Evolutionary conservation across 176 grass and related monocot species (phyloP).

Genomic region (Thinopyrum elongatum): DNA sequence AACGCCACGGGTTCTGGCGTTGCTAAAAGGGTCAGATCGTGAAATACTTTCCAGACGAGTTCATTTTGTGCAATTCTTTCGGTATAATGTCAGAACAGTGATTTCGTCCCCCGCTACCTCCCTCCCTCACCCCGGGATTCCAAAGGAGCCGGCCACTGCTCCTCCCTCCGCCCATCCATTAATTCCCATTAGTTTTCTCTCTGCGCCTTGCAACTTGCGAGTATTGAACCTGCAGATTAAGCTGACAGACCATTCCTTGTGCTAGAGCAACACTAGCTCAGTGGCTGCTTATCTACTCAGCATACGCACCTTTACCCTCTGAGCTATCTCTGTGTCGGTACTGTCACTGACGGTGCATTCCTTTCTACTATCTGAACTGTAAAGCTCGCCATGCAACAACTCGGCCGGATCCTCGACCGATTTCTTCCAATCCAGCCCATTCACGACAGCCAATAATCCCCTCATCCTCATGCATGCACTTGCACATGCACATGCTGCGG

Average conservation of each 20-base stretch:
- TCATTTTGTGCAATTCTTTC: too few relatives aligned
- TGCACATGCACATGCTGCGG: not conserved
- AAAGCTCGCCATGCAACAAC: not conserved
- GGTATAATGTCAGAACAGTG: too few relatives aligned
- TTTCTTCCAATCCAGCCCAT: constrained; percentile 26
- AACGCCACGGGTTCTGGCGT: too few relatives aligned
- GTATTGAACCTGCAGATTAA: not conserved
- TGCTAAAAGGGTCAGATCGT: too few relatives aligned
- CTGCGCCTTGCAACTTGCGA: not conserved
- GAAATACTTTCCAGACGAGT: too few relatives aligned
- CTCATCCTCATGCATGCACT: not conserved
- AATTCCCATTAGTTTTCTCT: not conserved
- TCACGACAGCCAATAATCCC: not conserved
- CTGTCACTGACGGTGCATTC: not conserved
- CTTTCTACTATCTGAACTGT: constrained; percentile 9
- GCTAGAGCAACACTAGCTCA: not conserved
- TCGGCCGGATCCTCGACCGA: constrained; percentile 5
- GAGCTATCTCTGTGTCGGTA: not conserved
- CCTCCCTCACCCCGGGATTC: constrained; percentile 30
- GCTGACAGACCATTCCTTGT: not conserved
- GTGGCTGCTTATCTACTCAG: not conserved
- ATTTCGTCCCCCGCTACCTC: constrained; percentile 17
- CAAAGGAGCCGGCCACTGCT: constrained; percentile 18
- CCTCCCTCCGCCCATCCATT: not conserved
- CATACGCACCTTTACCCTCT: not conserved